Evolutionary conservation across 768 basidiomycete genomes (phyloP).

Genomic region (Lactarius quietus): DNA sequence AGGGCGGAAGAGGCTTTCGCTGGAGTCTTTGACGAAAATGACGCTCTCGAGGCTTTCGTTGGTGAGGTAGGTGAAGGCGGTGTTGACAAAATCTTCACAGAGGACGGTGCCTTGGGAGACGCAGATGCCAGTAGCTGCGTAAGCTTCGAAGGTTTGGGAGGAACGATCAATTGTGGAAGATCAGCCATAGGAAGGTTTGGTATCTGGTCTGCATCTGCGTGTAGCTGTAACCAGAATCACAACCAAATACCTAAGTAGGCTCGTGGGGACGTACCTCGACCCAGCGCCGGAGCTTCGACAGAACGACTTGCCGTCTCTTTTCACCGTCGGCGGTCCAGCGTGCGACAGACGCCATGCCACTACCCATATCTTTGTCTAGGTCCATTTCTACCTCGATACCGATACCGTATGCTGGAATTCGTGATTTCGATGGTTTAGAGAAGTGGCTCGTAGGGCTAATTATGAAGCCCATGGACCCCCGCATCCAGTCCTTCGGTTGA

Average conservation of each 20-base stretch:
- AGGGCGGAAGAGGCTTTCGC: conserved; percentile 25
- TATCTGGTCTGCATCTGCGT: conserved; percentile 40
- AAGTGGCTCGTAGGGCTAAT: conserved; percentile 70
- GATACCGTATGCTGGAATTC: conserved; percentile 77
- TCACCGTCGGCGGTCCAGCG: conserved; percentile 78
- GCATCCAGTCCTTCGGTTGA: conserved; percentile 63
- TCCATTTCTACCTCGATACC: conserved; percentile 87
- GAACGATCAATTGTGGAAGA: conserved; percentile 54
- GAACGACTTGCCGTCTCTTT: conserved; percentile 54
- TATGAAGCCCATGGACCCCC: conserved; percentile 77
- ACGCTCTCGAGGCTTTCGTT: conserved; percentile 32
- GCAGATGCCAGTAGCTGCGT: conserved; percentile 69
- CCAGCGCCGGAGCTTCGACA: conserved; percentile 62
- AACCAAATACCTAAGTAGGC: background rate
- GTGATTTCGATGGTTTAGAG: conserved; percentile 58
- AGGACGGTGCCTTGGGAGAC: conserved; percentile 54
- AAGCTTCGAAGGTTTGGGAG: conserved; percentile 59
- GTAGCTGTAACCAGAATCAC: conserved; percentile 43
- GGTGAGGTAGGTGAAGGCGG: conserved; percentile 33
- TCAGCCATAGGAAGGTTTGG: conserved; percentile 63
- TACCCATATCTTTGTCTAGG: conserved; percentile 72
- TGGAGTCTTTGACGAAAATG: conserved; percentile 39
- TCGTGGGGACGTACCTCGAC: conserved; percentile 42
- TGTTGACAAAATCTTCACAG: conserved; percentile 33
- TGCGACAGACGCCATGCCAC: conserved; percentile 87